phyloP scores from a whole-genome alignment of 2,329 filamentous ascomycete species.

The Fusarium sp. region DNA sequence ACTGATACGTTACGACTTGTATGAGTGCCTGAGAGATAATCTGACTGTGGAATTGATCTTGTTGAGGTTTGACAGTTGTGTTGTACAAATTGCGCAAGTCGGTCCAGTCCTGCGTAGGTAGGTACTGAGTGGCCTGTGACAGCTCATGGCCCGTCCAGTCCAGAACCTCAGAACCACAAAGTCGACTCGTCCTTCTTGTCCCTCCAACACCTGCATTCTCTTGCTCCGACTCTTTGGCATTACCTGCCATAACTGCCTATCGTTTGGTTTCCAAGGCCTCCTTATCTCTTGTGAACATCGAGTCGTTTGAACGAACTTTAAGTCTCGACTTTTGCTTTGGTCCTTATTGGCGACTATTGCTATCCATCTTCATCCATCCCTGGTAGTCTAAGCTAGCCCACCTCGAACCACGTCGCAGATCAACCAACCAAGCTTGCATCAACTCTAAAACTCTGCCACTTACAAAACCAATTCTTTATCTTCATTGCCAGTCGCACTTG shows the following conservation, averaged over 20 bases:
- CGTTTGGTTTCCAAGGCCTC: not conserved
- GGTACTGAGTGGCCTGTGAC: slow-evolving; percentile 30
- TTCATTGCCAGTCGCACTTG: slow-evolving; percentile 4
- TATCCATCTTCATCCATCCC: not conserved
- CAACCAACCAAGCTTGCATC: slow-evolving; percentile 20
- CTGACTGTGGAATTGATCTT: slow-evolving; percentile 23
- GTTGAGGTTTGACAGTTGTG: slow-evolving; percentile 10
- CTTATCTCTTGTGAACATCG: not conserved
- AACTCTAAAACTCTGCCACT: slow-evolving; percentile 27
- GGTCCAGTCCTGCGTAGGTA: not conserved
- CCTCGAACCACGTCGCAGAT: slow-evolving; percentile 15
- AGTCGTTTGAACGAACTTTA: not conserved
- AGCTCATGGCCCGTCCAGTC: slow-evolving; percentile 12
- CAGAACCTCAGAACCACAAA: slow-evolving; percentile 19
- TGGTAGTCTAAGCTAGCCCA: not conserved
- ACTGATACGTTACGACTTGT: slow-evolving; percentile 20
- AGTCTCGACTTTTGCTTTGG: not conserved
- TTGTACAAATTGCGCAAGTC: slow-evolving; percentile 14
- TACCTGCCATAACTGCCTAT: not conserved
- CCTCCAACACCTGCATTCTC: slow-evolving; percentile 23
- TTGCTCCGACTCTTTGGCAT: not conserved
- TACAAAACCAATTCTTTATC: slow-evolving; percentile 10
- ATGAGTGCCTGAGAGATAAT: not conserved
- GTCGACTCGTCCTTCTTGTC: slow-evolving; percentile 8
- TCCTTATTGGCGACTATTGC: slow-evolving; percentile 5